Conservation (phyloP, 176 grass and related monocot species). For the Hyparrhenia diplandra region DNA sequence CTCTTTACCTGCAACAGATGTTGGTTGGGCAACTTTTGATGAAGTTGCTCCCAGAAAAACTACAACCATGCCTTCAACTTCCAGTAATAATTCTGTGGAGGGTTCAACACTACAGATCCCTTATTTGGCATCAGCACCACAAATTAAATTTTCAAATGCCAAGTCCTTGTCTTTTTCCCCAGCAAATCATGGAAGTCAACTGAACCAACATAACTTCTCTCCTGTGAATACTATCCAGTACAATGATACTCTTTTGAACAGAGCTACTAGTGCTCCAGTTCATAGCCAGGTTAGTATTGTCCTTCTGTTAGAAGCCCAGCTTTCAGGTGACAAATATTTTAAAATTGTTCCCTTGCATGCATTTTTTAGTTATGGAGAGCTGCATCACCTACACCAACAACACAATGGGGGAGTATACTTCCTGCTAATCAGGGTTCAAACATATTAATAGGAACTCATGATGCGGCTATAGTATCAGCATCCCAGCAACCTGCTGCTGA, state of each 20-base stretch:
- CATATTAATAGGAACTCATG: slow-evolving; percentile 5
- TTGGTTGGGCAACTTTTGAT: slow-evolving; percentile 68
- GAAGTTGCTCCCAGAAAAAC: slow-evolving; percentile 15
- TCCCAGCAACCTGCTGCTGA: slow-evolving; percentile 7
- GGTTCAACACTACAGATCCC: slow-evolving; percentile 16
- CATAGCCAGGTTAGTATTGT: slow-evolving; percentile 38
- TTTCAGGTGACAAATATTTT: not conserved
- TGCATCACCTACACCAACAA: not conserved
- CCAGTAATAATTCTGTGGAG: slow-evolving; percentile 31
- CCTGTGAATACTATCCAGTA: slow-evolving; percentile 17
- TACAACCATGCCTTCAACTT: slow-evolving; percentile 6
- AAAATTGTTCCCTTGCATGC: not conserved
- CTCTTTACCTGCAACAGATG: slow-evolving; percentile 16
- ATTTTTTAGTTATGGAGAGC: slow-evolving; percentile 32
- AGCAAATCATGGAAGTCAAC: slow-evolving; percentile 29
- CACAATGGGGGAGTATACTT: not conserved
- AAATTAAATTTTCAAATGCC: slow-evolving; percentile 2
- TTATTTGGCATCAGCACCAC: slow-evolving; percentile 13
- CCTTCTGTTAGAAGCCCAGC: not conserved
- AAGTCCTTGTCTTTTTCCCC: not conserved
- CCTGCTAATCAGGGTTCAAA: slow-evolving; percentile 23
- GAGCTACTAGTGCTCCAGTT: slow-evolving; percentile 13
- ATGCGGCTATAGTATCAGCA: slow-evolving; percentile 8
- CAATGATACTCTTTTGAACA: slow-evolving; percentile 30
- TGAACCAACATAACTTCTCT: slow-evolving; percentile 29